phyloP scores from a whole-genome alignment of 148 eudicot species.

The Rhododendron mucronatum region DNA sequence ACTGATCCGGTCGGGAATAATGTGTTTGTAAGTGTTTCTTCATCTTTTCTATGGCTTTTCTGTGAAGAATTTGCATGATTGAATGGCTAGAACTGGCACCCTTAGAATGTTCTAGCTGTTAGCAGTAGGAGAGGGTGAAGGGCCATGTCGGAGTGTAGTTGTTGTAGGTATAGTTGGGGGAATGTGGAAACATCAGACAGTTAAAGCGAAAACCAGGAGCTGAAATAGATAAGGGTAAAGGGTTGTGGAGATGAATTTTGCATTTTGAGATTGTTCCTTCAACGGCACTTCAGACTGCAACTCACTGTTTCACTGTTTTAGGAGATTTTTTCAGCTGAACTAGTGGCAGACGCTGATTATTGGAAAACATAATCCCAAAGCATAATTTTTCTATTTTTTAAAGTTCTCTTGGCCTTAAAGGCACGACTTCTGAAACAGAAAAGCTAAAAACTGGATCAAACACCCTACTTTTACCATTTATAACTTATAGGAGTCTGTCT shows the following conservation, averaged over 20 bases:
- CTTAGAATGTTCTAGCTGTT: neutral
- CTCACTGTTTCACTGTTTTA: neutral
- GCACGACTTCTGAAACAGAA: too few relatives aligned
- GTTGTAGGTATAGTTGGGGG: neutral
- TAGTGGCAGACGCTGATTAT: neutral
- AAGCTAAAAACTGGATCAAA: too few relatives aligned
- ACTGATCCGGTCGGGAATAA: neutral
- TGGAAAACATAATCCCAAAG: too few relatives aligned
- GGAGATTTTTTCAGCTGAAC: neutral
- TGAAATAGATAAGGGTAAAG: neutral
- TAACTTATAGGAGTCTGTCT: too few relatives aligned
- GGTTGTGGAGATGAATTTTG: neutral
- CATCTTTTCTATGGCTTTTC: neutral
- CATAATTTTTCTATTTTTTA: too few relatives aligned
- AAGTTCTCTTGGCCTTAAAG: too few relatives aligned
- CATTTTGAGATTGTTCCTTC: neutral
- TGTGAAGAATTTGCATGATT: neutral
- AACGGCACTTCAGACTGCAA: neutral
- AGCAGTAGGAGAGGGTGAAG: neutral
- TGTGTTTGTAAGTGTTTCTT: neutral
- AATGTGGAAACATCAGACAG: neutral
- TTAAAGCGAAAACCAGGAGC: neutral
- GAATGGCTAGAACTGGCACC: neutral
- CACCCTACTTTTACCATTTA: too few relatives aligned
- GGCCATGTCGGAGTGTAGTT: neutral